Evolutionary conservation across 225 moss, liverwort and hornwort genomes (phyloP), one percentile per base, ranked within the genome.

Genomic region (Polytrichum commune): DNA sequence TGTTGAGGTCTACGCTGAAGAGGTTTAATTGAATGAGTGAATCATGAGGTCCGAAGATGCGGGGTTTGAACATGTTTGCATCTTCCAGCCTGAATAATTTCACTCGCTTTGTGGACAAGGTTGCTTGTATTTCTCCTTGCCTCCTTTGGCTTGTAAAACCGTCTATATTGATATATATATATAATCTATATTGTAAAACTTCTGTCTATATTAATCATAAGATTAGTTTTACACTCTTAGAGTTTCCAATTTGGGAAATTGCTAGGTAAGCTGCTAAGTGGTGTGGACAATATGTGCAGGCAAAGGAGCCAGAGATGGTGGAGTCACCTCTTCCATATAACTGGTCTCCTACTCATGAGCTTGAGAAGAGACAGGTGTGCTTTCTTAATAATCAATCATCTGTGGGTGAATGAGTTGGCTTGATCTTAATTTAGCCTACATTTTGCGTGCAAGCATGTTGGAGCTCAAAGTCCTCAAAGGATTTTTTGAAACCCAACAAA

Each of bases 271-370:
- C 24, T 57, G 57, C 57, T 58, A 58, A 26, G 53, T 70, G 30
- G 18, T 29, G 54, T 22, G 29, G 69, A 29, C 27, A 53, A 20
- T n/a, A 33, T 71, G 19, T 62, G 62, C 71, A 71, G 71, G 16
- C 62, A 27, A 71, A 71, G 71, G 71, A 71, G 71, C 71, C 71
- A 18, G 71, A 71, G 38, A 71, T 71, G 71, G 61, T 71, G 60
- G 62, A 63, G 35, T 35, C 71, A 62, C 71, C 71, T 61, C 71
- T 71, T 53, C 71, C 71, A 2, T 46, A 71, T 19, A 60, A 60
- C 71, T 71, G 71, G 71, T 63, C 71, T 53, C 60, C 46, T 62
- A 54, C 33, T 71, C 71, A 63, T 61, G 71, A 71, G 18, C 62
- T 55, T 54, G 68, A 53, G 22, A 23, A 38, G 66, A 33, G 66